phyloP scores from a whole-genome alignment of 768 basidiomycete genomes.

The Gloeopeniophorella convolvens region DNA sequence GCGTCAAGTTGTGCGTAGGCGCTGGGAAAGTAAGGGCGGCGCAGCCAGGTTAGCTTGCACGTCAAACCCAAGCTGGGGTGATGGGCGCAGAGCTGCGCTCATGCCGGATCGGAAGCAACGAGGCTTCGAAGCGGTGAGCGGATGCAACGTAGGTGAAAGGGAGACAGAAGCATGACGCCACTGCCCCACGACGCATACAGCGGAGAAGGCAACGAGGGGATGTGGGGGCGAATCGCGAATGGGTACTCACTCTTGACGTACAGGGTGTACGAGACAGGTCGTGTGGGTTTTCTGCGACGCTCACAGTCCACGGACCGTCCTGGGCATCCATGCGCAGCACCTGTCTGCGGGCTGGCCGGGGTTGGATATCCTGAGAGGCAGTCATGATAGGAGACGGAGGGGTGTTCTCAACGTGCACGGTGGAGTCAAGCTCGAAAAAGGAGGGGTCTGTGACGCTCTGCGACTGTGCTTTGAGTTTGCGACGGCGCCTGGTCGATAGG shows the following conservation, averaged over 20 bases:
- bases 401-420: conserved; percentile 25
- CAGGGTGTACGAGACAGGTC: conserved; percentile 69
- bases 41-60: conserved; percentile 8
- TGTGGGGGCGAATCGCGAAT: conserved; percentile 19
- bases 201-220: background rate
- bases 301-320: conserved; percentile 83
- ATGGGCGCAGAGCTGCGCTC: conserved; percentile 16
- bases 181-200: background rate
- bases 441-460: conserved; percentile 37
- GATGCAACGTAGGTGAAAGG: conserved; percentile 14
- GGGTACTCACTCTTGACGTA: conserved; percentile 82
- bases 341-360: conserved; percentile 33
- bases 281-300: conserved; percentile 80
- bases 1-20: conserved; percentile 83
- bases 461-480: conserved; percentile 31
- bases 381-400: conserved; percentile 22
- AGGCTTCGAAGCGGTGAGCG: conserved; percentile 13
- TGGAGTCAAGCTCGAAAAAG: conserved; percentile 36
- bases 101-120: background rate
- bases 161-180: conserved; percentile 10
- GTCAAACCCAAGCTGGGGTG: conserved; percentile 19
- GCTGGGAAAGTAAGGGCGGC: conserved; percentile 39
- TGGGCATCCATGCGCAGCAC: conserved; percentile 60
- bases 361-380: conserved; percentile 23
- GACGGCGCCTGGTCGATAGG: conserved; percentile 31